Percentiles rank a stretch among this genome's conserved stretches.
These are phyloP conservation scores for Aspergillus wentii DNA, from an alignment of 495 filamentous ascomycete species.

Conservation along the genomic window DNA sequence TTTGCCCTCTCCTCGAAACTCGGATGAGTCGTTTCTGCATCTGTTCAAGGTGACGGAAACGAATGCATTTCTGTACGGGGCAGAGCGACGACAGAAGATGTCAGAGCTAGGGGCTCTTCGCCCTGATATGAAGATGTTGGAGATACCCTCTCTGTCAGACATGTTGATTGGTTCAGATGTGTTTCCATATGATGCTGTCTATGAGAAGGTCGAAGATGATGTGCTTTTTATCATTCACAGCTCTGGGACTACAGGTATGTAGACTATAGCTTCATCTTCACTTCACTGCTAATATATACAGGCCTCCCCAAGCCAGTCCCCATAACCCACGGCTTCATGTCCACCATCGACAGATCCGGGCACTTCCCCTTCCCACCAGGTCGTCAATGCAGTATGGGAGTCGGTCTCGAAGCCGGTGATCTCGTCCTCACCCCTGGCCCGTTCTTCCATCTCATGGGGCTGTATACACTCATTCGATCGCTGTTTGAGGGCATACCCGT, in stretches of 20 bases:
- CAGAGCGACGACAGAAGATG: slow-evolving; percentile 1
- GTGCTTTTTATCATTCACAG: slow-evolving; percentile 49
- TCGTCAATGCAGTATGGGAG: no score
- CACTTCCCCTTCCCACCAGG: slow-evolving; percentile 20
- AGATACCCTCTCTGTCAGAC: slow-evolving; percentile 10
- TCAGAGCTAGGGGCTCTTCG: slow-evolving; percentile 11
- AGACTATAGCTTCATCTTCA: no score
- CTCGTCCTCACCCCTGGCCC: slow-evolving; percentile 34
- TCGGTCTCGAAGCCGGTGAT: slow-evolving; percentile 51
- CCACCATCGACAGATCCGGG: slow-evolving; percentile 29
- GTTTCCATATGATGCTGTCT: slow-evolving; percentile 20
- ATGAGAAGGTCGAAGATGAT: slow-evolving; percentile 38
- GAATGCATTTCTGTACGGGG: slow-evolving; percentile 12
- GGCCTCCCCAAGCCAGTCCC: slow-evolving; percentile 44
- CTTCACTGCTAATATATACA: slow-evolving; percentile 3
- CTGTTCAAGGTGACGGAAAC: slow-evolving; percentile 21
- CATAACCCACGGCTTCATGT: slow-evolving; percentile 38
- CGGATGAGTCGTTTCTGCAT: slow-evolving; percentile 23
- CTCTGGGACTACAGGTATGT: slow-evolving; percentile 48
- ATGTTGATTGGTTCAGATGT: slow-evolving; percentile 5
- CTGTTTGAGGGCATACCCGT: no score
- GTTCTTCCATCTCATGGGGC: slow-evolving; percentile 12
- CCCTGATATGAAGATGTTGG: slow-evolving; percentile 10
- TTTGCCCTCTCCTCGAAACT: slow-evolving; percentile 35
- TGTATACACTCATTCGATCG: no score